phyloP scores from a whole-genome alignment of 192 early-diverging fungal species.

The Linnemannia elongata region DNA sequence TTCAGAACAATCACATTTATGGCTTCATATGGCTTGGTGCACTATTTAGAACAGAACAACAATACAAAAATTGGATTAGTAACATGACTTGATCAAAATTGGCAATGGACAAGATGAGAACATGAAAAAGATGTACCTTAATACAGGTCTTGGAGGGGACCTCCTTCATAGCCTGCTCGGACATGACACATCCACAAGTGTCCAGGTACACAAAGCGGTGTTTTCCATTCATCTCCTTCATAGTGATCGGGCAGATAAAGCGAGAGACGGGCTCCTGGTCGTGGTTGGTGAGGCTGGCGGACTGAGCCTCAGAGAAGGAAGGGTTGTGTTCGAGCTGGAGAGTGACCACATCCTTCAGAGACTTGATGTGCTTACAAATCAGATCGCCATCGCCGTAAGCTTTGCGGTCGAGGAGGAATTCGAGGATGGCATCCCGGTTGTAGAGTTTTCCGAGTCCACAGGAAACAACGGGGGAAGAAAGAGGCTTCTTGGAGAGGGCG shows the following conservation, averaged over 20 bases:
- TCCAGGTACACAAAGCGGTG: conserved; percentile 72
- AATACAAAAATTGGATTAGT: neutral
- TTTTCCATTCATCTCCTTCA: conserved; percentile 91
- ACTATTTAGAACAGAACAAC: conserved; percentile 54
- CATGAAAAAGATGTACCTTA: conserved; percentile 46
- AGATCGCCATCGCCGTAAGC: conserved; percentile 84
- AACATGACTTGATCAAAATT: neutral
- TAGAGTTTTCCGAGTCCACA: conserved; percentile 84
- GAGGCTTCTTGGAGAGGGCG: conserved; percentile 80
- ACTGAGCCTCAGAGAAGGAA: conserved; percentile 60
- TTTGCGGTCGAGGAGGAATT: conserved; percentile 77
- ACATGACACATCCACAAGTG: conserved; percentile 85
- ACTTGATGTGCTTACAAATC: conserved; percentile 79
- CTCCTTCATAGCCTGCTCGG: conserved; percentile 82
- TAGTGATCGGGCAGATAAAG: conserved; percentile 85
- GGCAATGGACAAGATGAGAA: neutral
- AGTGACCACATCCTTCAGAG: conserved; percentile 79
- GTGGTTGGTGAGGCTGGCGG: conserved; percentile 62
- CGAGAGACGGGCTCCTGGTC: conserved; percentile 66
- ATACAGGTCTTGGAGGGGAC: conserved; percentile 75
- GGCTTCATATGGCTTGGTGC: conserved; percentile 69
- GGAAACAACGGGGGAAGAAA: conserved; percentile 72
- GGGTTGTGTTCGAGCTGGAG: conserved; percentile 80
- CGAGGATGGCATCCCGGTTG: conserved; percentile 85
- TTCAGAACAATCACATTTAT: conserved; percentile 80